Conservation (phyloP, 1,284 basidiomycete species). For the Sporisorium reilianum region DNA sequence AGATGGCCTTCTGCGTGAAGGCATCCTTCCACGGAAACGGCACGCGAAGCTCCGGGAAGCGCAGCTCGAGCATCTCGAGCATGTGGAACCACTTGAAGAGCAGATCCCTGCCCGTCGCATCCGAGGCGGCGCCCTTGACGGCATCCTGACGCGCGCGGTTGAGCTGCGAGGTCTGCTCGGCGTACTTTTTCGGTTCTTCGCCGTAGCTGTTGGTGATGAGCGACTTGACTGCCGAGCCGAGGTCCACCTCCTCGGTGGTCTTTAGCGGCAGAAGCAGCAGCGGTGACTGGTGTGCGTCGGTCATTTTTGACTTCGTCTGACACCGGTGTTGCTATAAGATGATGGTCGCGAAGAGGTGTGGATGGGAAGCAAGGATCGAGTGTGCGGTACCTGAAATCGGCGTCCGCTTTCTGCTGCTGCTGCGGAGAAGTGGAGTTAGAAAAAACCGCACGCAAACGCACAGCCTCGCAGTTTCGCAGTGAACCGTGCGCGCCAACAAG, state of each 20-base stretch:
- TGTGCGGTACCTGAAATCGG: constrained; percentile 1
- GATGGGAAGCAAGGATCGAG: not conserved
- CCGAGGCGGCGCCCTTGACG: constrained; percentile 90
- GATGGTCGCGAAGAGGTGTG: not conserved
- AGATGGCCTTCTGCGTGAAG: constrained; percentile 89
- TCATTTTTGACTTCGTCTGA: no score
- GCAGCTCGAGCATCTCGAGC: constrained; percentile 93
- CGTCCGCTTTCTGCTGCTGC: not conserved
- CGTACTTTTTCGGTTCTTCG: constrained; percentile 88
- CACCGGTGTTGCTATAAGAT: not conserved
- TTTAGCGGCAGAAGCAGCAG: constrained; percentile 71
- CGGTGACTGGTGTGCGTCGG: constrained; percentile 48
- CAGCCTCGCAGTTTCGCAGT: not conserved
- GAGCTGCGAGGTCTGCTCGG: constrained; percentile 83
- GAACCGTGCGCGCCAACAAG: constrained; percentile 3
- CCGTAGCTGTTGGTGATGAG: constrained; percentile 93
- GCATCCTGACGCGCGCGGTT: constrained; percentile 94
- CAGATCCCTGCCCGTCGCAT: constrained; percentile 77
- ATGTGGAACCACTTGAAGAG: constrained; percentile 99
- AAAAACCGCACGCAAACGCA: not conserved
- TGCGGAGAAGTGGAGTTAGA: constrained; percentile 7
- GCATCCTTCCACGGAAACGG: constrained; percentile 96
- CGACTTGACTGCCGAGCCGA: constrained; percentile 85
- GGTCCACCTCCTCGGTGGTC: constrained; percentile 79
- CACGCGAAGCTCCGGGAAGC: constrained; percentile 95